Evolutionary conservation across 495 filamentous ascomycete species (phyloP).

Genomic region (Aspergillus sclerotioniger): DNA sequence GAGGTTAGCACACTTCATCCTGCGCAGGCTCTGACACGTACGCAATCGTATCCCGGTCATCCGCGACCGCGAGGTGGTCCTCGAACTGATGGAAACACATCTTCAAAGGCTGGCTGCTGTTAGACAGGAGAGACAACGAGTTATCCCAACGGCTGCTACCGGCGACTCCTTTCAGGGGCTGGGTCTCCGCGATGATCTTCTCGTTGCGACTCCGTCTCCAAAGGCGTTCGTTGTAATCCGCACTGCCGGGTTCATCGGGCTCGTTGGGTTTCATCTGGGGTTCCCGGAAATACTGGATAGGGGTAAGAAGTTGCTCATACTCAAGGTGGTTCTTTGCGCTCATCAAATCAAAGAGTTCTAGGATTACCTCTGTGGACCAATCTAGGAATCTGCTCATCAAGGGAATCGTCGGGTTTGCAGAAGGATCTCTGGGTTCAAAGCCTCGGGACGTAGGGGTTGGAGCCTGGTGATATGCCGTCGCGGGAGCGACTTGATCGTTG

Average conservation of each 20-base stretch:
- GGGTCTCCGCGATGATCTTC: constrained; percentile 82
- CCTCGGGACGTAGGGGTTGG: constrained; percentile 71
- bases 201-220: constrained; percentile 95
- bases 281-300: constrained; percentile 81
- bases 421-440: constrained; percentile 60
- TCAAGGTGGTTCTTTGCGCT: constrained; percentile 15
- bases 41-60: constrained; percentile 83
- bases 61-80: constrained; percentile 89
- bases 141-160: constrained; percentile 81
- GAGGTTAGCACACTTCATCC: constrained; percentile 23
- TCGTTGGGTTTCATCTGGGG: constrained; percentile 98
- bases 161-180: constrained; percentile 85
- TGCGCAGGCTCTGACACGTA: constrained; percentile 29
- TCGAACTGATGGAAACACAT: constrained; percentile 99
- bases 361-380: constrained; percentile 81
- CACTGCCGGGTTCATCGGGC: constrained; percentile 91
- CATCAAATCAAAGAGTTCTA: constrained; percentile 21
- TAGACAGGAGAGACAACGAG: constrained; percentile 74
- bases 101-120: constrained; percentile 80
- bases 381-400: constrained; percentile 81
- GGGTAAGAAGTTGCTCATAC: constrained; percentile 32
- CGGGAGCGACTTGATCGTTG: constrained; percentile 64
- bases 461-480: constrained; percentile 71
- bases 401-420: constrained; percentile 61
- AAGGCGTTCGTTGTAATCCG: constrained; percentile 93